These are phyloP conservation scores for Flaveria sonorensis DNA, from an alignment of 129 eudicot species.

Conservation along the genomic window DNA sequence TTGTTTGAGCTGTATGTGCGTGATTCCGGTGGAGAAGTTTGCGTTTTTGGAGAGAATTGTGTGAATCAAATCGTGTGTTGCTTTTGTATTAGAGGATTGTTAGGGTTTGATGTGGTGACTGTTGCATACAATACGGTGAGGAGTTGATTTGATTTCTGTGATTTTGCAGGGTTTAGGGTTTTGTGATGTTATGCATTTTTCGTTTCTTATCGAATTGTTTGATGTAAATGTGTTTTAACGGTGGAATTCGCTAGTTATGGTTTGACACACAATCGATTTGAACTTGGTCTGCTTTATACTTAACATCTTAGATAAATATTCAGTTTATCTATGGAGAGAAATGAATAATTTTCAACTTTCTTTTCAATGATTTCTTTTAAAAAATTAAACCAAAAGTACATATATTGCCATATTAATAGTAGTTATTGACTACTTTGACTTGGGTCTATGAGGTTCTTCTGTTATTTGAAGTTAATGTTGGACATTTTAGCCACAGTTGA, in stretches of 20 bases:
- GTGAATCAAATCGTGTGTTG: background rate
- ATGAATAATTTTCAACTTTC: background rate
- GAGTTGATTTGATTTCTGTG: background rate
- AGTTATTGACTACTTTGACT: background rate
- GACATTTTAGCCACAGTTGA: background rate
- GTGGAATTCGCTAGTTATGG: background rate
- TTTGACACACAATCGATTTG: background rate
- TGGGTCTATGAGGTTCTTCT: background rate
- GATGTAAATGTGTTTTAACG: background rate
- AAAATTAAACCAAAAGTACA: background rate
- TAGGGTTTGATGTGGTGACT: slow-evolving; percentile 17
- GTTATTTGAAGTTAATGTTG: background rate
- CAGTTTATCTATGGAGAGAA: background rate
- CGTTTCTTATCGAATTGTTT: background rate
- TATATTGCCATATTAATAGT: slow-evolving; percentile 11
- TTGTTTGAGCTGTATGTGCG: background rate
- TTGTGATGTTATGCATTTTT: slow-evolving; percentile 5
- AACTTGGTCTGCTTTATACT: background rate
- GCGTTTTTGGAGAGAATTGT: background rate
- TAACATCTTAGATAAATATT: background rate
- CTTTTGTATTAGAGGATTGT: background rate
- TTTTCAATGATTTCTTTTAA: background rate
- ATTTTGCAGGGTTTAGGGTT: slow-evolving; percentile 36
- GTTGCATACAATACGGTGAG: slow-evolving; percentile 6
- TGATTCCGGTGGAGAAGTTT: background rate